phyloP scores from a whole-genome alignment of 805 yeast genomes.

The Wickerhamia fluorescens region DNA sequence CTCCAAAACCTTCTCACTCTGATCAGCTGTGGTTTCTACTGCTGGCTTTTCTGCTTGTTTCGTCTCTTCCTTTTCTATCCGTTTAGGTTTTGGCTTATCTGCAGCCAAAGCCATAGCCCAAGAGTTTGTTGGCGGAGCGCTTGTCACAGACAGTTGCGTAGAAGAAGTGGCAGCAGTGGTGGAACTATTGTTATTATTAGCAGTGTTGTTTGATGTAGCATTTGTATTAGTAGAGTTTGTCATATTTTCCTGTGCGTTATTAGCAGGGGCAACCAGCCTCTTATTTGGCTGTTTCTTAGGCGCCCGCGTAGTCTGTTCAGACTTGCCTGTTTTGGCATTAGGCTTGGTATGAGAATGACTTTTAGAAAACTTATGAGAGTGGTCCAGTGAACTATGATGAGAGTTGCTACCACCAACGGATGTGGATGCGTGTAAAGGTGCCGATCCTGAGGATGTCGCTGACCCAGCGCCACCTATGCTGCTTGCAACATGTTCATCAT shows the following conservation, averaged over 20 bases:
- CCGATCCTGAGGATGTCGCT: too few relatives aligned
- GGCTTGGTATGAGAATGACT: conserved; percentile 1
- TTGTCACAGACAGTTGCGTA: conserved; percentile 10
- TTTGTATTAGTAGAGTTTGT: conserved; percentile 1
- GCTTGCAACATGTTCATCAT: too few relatives aligned
- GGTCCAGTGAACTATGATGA: too few relatives aligned
- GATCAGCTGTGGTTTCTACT: conserved; percentile 8
- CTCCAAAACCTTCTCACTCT: conserved; percentile 7
- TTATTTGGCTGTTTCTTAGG: conserved; percentile 5
- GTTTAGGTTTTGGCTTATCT: conserved; percentile 29
- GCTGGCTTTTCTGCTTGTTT: conserved; percentile 7
- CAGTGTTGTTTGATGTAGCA: conserved; percentile 2
- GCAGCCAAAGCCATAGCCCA: conserved; percentile 40
- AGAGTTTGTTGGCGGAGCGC: conserved; percentile 22
- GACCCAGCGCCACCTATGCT: too few relatives aligned
- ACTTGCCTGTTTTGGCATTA: conserved; percentile 2
- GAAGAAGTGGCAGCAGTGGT: conserved; percentile 12
- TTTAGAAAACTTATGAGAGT: too few relatives aligned
- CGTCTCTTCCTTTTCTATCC: conserved; percentile 9
- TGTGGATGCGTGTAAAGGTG: too few relatives aligned
- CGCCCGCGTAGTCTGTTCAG: conserved; percentile 3
- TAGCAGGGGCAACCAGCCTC: conserved; percentile 2
- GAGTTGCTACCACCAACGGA: too few relatives aligned
- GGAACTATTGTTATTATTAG: conserved; percentile 12
- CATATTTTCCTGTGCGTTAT: conserved; percentile 2